These are phyloP conservation scores for Elsinoe batatas DNA, from an alignment of 2,329 filamentous ascomycete species.

Conservation along the genomic window DNA sequence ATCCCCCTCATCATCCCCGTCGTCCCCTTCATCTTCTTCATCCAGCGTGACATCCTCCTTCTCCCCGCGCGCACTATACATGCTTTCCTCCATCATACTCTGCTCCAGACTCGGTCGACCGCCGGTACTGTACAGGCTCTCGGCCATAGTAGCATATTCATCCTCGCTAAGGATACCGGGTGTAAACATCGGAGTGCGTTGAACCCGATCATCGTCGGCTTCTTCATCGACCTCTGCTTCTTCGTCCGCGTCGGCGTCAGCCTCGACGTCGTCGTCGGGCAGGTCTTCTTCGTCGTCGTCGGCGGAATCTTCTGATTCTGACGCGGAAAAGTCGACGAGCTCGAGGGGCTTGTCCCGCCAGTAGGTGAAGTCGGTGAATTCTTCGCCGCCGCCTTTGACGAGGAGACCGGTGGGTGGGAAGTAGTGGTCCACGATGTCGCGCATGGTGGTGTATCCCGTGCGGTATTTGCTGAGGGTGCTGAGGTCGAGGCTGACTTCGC, in stretches of 20 bases:
- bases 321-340: conserved; percentile 79
- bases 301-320: conserved; percentile 52
- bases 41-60: conserved; percentile 14
- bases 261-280: conserved; percentile 11
- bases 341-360: conserved; percentile 83
- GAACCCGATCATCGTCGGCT: conserved; percentile 9
- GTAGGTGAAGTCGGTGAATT: conserved; percentile 95
- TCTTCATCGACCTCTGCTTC: conserved; percentile 4
- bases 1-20: conserved; percentile 12
- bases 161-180: conserved; percentile 29
- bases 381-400: conserved; percentile 80
- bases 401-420: conserved; percentile 86
- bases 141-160: conserved; percentile 33
- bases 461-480: conserved; percentile 88
- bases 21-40: conserved; percentile 15
- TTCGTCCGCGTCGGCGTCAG: neutral
- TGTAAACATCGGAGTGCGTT: conserved; percentile 11
- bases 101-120: conserved; percentile 35
- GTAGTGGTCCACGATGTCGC: conserved; percentile 95
- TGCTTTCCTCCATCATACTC: conserved; percentile 22
- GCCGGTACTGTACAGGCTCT: conserved; percentile 39
- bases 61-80: conserved; percentile 21
- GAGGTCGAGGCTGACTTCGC: conserved; percentile 85
- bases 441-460: conserved; percentile 94
- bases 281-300: conserved; percentile 16